Evolutionary conservation across 2,329 filamentous ascomycete genomes (phyloP).

Genomic region (Ceratocystis lukuohia): DNA sequence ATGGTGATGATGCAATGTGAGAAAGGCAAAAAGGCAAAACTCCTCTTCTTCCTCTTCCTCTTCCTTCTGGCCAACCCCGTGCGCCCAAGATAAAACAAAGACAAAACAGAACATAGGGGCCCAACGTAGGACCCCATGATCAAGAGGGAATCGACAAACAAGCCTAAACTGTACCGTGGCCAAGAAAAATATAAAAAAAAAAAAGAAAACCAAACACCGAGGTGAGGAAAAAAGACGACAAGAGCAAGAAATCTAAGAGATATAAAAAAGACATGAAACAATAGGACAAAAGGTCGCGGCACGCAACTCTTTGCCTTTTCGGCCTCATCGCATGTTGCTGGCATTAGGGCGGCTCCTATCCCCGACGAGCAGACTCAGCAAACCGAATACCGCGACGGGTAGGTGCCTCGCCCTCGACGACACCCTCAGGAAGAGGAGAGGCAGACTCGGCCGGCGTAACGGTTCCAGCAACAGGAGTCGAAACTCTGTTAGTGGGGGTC

Average conservation of each 20-base stretch:
- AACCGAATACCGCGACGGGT: slow-evolving; percentile 46
- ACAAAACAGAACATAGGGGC: background rate
- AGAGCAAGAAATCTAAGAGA: background rate
- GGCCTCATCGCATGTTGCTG: background rate
- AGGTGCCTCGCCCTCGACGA: slow-evolving; percentile 34
- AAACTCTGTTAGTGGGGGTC: slow-evolving; percentile 40
- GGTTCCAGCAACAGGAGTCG: slow-evolving; percentile 27
- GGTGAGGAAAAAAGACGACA: background rate
- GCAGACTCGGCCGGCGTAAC: slow-evolving; percentile 35
- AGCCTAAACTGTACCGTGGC: background rate
- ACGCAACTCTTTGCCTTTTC: background rate
- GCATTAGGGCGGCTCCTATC: background rate
- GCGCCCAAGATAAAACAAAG: background rate
- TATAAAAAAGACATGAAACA: background rate
- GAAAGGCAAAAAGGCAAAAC: background rate
- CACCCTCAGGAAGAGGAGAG: slow-evolving; percentile 35
- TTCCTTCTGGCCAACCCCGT: background rate
- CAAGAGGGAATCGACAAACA: background rate
- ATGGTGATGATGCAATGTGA: slow-evolving; percentile 9
- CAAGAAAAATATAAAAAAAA: background rate
- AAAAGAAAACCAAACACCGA: background rate
- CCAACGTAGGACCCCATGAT: background rate
- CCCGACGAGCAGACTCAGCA: slow-evolving; percentile 31
- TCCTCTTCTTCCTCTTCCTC: background rate
- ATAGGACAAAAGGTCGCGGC: background rate